Evolutionary conservation across 768 basidiomycete species (phyloP).

Genomic region (Lactifluus piperatus): DNA sequence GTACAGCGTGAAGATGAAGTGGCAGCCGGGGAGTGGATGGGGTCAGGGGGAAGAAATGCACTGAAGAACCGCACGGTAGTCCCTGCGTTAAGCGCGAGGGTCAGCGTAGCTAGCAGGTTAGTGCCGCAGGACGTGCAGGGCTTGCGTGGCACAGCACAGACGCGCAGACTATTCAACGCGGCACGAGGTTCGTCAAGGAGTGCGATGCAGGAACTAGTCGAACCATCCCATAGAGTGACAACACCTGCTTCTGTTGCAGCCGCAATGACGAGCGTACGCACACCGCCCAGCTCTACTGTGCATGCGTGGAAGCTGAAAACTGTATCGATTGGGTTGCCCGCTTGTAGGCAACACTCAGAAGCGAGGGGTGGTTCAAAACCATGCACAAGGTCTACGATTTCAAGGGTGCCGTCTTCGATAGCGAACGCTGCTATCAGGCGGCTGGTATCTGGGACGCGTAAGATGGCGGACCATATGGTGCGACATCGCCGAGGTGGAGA

Average conservation of each 20-base stretch:
- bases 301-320: conserved; percentile 48
- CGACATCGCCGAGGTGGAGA: conserved; percentile 35
- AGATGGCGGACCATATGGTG: conserved; percentile 41
- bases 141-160: conserved; percentile 45
- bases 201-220: conserved; percentile 53
- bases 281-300: conserved; percentile 41
- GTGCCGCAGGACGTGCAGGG: conserved; percentile 68
- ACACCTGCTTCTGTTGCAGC: conserved; percentile 57
- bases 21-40: conserved; percentile 13
- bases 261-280: conserved; percentile 44
- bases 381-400: conserved; percentile 46
- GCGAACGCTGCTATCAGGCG: conserved; percentile 48
- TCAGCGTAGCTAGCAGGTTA: conserved; percentile 53
- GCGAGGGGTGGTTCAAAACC: conserved; percentile 30
- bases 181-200: conserved; percentile 55
- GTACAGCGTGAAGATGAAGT: conserved; percentile 50
- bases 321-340: conserved; percentile 49
- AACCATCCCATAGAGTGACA: conserved; percentile 69
- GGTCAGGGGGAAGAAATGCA: conserved; percentile 41
- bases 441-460: conserved; percentile 40
- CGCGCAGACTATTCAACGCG: conserved; percentile 47
- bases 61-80: conserved; percentile 59
- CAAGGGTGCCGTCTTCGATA: conserved; percentile 57
- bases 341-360: conserved; percentile 42
- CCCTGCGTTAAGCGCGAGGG: conserved; percentile 57